Percentiles rank a stretch among this genome's conserved stretches.
Evolutionary conservation across 768 basidiomycete species (phyloP).

Genomic region (Leccinum fibrillosum): DNA sequence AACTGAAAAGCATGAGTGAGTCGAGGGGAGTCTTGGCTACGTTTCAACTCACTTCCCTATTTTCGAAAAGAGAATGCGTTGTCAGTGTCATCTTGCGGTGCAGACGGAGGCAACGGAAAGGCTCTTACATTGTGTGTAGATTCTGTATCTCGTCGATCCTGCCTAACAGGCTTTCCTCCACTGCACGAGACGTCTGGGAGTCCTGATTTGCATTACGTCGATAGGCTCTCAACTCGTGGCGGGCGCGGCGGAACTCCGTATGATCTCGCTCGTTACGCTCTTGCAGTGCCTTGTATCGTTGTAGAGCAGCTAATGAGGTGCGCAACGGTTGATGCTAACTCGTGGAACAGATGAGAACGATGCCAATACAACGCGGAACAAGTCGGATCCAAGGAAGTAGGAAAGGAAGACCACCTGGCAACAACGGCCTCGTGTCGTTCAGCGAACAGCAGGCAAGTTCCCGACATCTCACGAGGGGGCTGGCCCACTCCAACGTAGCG

Average conservation of each 20-base stretch:
- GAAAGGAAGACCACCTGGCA: not conserved
- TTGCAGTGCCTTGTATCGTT: slow-evolving; percentile 38
- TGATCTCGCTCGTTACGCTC: slow-evolving; percentile 32
- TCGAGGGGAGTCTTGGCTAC: slow-evolving; percentile 10
- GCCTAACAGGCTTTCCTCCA: slow-evolving; percentile 35
- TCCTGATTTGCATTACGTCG: slow-evolving; percentile 32
- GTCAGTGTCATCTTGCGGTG: slow-evolving; percentile 14
- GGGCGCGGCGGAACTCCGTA: slow-evolving; percentile 30
- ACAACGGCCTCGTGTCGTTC: not conserved
- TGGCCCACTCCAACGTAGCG: not conserved
- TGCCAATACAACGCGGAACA: slow-evolving; percentile 15
- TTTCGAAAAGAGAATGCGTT: not conserved
- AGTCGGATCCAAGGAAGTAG: slow-evolving; percentile 16
- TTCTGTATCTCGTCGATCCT: slow-evolving; percentile 33
- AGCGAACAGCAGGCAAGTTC: not conserved
- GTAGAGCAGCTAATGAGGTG: slow-evolving; percentile 33
- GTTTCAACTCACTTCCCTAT: slow-evolving; percentile 30
- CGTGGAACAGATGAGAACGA: slow-evolving; percentile 21
- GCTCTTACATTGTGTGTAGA: slow-evolving; percentile 26
- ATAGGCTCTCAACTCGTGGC: slow-evolving; percentile 29
- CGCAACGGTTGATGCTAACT: slow-evolving; percentile 33
- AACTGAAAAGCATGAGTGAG: slow-evolving; percentile 26
- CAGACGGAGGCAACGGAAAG: not conserved
- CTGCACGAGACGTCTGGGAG: slow-evolving; percentile 32
- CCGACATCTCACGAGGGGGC: not conserved